Evolutionary conservation across 2,329 filamentous ascomycete genomes (phyloP).

Genomic region (Gaeumannomyces tritici): DNA sequence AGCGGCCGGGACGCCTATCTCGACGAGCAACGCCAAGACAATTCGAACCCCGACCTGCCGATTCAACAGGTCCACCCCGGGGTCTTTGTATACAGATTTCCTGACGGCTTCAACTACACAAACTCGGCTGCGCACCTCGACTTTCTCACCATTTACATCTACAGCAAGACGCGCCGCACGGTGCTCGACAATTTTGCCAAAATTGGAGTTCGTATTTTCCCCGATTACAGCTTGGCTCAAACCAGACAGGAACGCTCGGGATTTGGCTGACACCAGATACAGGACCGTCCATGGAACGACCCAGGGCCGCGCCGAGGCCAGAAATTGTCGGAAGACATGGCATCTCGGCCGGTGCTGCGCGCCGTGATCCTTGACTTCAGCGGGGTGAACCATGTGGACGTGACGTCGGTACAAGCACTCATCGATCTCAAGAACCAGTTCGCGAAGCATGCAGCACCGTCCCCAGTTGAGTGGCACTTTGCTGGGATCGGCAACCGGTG

Average conservation of each 20-base stretch:
- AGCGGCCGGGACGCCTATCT: constrained; percentile 26
- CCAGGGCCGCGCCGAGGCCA: constrained; percentile 28
- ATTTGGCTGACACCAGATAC: not conserved
- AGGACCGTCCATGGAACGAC: constrained; percentile 48
- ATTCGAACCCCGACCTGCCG: constrained; percentile 32
- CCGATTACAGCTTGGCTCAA: too few relatives aligned
- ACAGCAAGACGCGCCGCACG: constrained; percentile 28
- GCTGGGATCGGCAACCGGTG: constrained; percentile 89
- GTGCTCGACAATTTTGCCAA: constrained; percentile 24
- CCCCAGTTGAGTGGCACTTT: constrained; percentile 88
- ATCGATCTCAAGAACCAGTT: constrained; percentile 94
- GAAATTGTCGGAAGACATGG: not conserved
- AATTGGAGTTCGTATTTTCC: constrained; percentile 14
- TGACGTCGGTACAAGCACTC: constrained; percentile 83
- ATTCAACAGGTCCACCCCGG: constrained; percentile 35
- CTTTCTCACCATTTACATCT: constrained; percentile 27
- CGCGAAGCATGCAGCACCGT: constrained; percentile 71
- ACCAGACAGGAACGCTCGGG: not conserved
- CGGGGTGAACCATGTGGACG: constrained; percentile 86
- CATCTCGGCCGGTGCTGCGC: constrained; percentile 2
- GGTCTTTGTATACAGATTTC: constrained; percentile 41
- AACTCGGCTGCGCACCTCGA: constrained; percentile 40
- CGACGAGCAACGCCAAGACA: constrained; percentile 28
- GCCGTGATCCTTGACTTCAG: constrained; percentile 93
- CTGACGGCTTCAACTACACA: constrained; percentile 41